A percentile compares a stretch with the other conserved stretches of the same genome.
Conservation (phyloP, 768 basidiomycete genomes). For the Pholiota conissans region DNA sequence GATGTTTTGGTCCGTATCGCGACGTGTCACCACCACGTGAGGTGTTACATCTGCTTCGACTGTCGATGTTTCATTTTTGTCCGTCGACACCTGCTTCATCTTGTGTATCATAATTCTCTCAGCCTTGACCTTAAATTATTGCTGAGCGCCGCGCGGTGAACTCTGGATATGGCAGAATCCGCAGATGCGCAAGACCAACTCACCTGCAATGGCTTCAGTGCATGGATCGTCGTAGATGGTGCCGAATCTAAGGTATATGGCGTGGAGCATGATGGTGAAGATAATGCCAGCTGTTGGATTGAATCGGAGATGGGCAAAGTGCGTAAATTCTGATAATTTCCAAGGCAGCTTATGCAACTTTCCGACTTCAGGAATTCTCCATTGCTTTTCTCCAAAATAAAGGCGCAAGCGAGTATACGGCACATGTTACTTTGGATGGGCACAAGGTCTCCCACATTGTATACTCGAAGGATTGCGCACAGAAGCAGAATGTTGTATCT, state of each 20-base stretch:
- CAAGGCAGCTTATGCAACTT: background rate
- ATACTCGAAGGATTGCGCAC: background rate
- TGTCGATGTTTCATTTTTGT: too few relatives aligned
- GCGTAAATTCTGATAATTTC: background rate
- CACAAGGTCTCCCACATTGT: background rate
- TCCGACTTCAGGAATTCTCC: background rate
- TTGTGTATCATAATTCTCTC: too few relatives aligned
- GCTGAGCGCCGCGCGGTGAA: too few relatives aligned
- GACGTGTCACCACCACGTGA: too few relatives aligned
- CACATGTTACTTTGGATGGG: background rate
- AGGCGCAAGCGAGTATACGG: background rate
- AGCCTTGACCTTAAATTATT: too few relatives aligned
- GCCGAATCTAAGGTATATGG: background rate
- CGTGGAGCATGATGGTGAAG: background rate
- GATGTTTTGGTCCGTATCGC: too few relatives aligned
- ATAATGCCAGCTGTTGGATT: slow-evolving; percentile 10
- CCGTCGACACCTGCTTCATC: too few relatives aligned
- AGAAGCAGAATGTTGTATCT: background rate
- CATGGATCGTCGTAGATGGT: background rate
- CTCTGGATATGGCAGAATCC: too few relatives aligned
- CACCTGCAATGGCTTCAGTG: background rate
- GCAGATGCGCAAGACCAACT: background rate
- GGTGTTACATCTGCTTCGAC: too few relatives aligned
- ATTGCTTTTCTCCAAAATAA: background rate
- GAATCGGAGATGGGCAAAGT: slow-evolving; percentile 9